Base-by-base conservation (phyloP, 2,329 filamentous ascomycete genomes). In the Ascochyta koolunga region DNA sequence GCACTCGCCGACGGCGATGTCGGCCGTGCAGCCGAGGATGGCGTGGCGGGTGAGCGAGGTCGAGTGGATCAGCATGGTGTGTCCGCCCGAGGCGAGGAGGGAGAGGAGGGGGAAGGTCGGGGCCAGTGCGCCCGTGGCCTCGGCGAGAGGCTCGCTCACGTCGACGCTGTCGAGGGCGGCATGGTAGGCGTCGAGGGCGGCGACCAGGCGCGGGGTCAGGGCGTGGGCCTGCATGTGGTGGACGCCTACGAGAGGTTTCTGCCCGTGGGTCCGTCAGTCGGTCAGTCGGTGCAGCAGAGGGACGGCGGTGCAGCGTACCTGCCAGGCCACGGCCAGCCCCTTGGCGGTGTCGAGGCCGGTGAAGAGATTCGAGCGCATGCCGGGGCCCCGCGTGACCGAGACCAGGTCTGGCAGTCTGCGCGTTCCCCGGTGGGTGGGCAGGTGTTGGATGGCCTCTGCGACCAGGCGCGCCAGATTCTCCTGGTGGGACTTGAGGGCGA, bases 181-280 rank as follows among this genome's bases (percentile, higher is more conserved):
- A 8, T 36, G 5, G 35, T 47, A 37, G 3, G 60, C 46, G 46
- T 79, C 70, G 55, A 93, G 75, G 5, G 89, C 89, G 27, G 80
- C 77, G 4, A 88, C 87, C 36, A 99, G 83, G 9, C 91, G 83
- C 15, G 93, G 90, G 16, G 95, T 98, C 58, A 99, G 78, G 16
- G 95, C 89, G 75, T 99, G 95, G 10, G 93, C 95, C 73, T 97
- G 93, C 95, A 99, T 98, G 75, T 99, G 95, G 73, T 99, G 90
- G 1, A 97, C 90, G 0, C 87, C 95, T 1, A 98, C 74, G 27
- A 98, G 78, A 3, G 93, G 93, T 32, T 92, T 83, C 69, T 72
- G 37, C 5, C 11, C 13, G 16, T n/a, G n/a, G n/a, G n/a, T n/a
- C n/a, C 25, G 11, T 42, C 16, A 43, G 39, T 25, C 19, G 15